These are phyloP conservation scores for Colletotrichum sp. DNA, from an alignment of 2,329 filamentous ascomycete genomes.

Conservation along the genomic window DNA sequence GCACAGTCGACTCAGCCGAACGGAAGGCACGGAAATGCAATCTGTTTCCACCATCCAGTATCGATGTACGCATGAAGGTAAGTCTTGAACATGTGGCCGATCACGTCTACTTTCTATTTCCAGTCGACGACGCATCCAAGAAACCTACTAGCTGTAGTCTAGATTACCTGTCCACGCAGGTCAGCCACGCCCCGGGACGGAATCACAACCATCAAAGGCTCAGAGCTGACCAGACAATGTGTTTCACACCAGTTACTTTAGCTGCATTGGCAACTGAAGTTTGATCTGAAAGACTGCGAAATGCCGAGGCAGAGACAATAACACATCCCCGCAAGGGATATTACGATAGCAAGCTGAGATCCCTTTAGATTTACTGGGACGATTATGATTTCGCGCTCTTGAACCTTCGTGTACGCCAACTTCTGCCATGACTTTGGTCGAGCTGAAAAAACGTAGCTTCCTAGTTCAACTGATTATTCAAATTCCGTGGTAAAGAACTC, in stretches of 20 bases:
- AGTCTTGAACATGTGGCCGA: slow-evolving; percentile 51
- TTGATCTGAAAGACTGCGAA: slow-evolving; percentile 41
- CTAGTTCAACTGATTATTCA: neutral
- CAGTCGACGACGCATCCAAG: neutral
- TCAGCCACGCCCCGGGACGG: slow-evolving; percentile 35
- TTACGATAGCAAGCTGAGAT: neutral
- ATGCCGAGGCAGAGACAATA: slow-evolving; percentile 47
- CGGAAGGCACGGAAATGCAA: slow-evolving; percentile 33
- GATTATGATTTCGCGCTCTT: slow-evolving; percentile 3
- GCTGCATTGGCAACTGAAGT: slow-evolving; percentile 51
- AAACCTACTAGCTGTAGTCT: too few relatives aligned
- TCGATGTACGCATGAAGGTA: slow-evolving; percentile 60
- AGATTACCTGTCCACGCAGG: slow-evolving; percentile 16
- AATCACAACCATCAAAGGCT: slow-evolving; percentile 45
- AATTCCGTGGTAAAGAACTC: too few relatives aligned
- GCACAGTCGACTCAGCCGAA: slow-evolving; percentile 44
- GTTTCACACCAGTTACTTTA: slow-evolving; percentile 51
- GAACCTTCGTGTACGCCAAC: slow-evolving; percentile 24
- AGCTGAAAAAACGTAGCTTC: too few relatives aligned
- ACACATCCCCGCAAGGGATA: slow-evolving; percentile 41
- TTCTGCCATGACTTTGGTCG: slow-evolving; percentile 26
- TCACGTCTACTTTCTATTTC: slow-evolving; percentile 50
- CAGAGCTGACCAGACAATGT: slow-evolving; percentile 53
- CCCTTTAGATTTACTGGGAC: slow-evolving; percentile 41
- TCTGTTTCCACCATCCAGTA: slow-evolving; percentile 63